Evolutionary conservation across 2,329 filamentous ascomycete species (phyloP).

Genomic region (Fonsecaea erecta): DNA sequence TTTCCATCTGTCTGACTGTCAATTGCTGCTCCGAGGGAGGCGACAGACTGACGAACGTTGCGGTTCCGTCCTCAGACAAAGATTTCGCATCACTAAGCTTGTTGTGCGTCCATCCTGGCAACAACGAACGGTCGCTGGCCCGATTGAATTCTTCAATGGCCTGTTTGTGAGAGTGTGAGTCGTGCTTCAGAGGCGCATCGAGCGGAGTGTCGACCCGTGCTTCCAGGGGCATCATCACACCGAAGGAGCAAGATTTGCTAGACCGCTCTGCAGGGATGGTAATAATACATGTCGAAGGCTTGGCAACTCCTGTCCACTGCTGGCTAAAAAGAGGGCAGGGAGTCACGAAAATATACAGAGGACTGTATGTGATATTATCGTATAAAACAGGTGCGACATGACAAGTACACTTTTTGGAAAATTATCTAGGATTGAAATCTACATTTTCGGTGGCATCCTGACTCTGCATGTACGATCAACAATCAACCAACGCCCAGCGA

Average conservation of each 20-base stretch:
- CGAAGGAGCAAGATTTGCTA: neutral
- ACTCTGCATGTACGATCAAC: neutral
- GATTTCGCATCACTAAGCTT: neutral
- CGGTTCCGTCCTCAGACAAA: neutral
- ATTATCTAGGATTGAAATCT: neutral
- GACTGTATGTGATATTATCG: neutral
- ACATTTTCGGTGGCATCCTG: neutral
- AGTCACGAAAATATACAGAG: neutral
- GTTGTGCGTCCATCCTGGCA: neutral
- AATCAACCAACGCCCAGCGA: neutral
- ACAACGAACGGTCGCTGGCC: neutral
- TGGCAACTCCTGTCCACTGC: neutral
- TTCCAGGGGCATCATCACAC: neutral
- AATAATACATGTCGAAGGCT: neutral
- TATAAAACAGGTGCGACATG: neutral
- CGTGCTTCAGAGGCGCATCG: slow-evolving; percentile 1
- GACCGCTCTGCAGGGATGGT: neutral
- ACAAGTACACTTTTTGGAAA: neutral
- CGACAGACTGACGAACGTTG: neutral
- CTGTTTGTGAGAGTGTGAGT: neutral
- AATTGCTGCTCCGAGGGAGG: neutral
- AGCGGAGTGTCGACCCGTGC: slow-evolving; percentile 9
- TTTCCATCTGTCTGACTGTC: neutral
- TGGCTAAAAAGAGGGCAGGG: neutral
- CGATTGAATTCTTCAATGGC: neutral